A percentile compares a stretch with the other conserved stretches of the same genome.
Conservation (phyloP, 352 stramenopile species). For the Pythium guiyangense region DNA sequence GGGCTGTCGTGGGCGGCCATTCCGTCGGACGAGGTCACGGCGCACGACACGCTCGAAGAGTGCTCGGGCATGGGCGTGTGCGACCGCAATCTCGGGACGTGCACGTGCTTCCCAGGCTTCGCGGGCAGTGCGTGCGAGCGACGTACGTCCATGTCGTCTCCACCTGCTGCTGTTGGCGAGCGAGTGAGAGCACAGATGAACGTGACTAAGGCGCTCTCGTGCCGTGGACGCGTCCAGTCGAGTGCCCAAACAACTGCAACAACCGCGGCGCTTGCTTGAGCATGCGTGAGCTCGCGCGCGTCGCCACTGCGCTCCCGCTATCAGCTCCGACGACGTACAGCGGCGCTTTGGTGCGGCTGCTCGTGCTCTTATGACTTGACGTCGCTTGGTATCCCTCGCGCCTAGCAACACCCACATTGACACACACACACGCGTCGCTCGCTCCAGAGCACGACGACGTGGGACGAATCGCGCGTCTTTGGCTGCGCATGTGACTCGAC, state of each 20-base stretch:
- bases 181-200: too few relatives aligned
- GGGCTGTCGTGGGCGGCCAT: constrained; percentile 52
- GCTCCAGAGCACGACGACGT: constrained; percentile 55
- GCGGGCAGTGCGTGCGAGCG: constrained; percentile 77
- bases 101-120: constrained; percentile 82
- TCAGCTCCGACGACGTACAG: constrained; percentile 63
- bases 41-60: constrained; percentile 53
- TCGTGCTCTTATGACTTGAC: not conserved
- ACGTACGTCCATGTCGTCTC: constrained; percentile 21
- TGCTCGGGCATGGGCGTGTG: constrained; percentile 88
- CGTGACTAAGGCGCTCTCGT: too few relatives aligned
- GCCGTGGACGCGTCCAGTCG: constrained; percentile 24
- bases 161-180: not conserved
- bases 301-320: constrained; percentile 60
- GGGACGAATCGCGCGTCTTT: constrained; percentile 90
- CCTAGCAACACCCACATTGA: not conserved
- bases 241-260: constrained; percentile 68
- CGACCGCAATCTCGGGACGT: constrained; percentile 63
- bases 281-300: constrained; percentile 75
- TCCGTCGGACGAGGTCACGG: constrained; percentile 26
- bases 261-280: constrained; percentile 70
- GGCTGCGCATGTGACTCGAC: constrained; percentile 86
- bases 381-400: too few relatives aligned
- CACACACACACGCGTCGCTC: not conserved
- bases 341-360: constrained; percentile 11